Conservation (phyloP, 129 eudicot genomes). For the Ambrosia trifida region DNA sequence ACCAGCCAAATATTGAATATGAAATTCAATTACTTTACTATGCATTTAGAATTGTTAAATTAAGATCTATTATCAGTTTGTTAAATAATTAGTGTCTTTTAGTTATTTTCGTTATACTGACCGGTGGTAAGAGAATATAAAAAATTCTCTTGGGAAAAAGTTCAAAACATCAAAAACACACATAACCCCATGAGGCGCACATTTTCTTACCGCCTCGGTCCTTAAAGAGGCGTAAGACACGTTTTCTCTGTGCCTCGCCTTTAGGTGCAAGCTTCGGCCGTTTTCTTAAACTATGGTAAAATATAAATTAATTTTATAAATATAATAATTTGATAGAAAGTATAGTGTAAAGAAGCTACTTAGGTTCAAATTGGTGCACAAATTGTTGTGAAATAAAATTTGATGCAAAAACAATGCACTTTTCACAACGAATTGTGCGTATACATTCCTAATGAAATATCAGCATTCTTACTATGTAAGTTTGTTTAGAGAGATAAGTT, state of each 20-base stretch:
- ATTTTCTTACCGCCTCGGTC: too few relatives aligned
- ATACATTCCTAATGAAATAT: neutral
- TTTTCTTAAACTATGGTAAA: neutral
- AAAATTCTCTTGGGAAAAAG: neutral
- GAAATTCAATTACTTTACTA: neutral
- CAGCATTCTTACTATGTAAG: constrained; percentile 8
- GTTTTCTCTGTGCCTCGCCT: too few relatives aligned
- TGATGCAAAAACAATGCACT: neutral
- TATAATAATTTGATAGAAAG: neutral
- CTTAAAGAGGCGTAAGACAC: too few relatives aligned
- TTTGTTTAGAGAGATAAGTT: neutral
- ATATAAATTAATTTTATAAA: neutral
- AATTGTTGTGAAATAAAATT: neutral
- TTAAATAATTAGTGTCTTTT: neutral
- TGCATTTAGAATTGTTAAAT: neutral
- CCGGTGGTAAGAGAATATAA: neutral
- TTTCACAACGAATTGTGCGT: neutral
- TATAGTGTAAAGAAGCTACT: neutral
- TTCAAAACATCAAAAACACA: too few relatives aligned
- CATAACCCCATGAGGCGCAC: too few relatives aligned
- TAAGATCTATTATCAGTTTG: neutral
- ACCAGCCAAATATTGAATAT: neutral
- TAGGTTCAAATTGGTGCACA: neutral
- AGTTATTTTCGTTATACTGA: neutral
- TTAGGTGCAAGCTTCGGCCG: too few relatives aligned